phyloP scores from a whole-genome alignment of 768 basidiomycete genomes.

The Tricholoma bakamatsutake region DNA sequence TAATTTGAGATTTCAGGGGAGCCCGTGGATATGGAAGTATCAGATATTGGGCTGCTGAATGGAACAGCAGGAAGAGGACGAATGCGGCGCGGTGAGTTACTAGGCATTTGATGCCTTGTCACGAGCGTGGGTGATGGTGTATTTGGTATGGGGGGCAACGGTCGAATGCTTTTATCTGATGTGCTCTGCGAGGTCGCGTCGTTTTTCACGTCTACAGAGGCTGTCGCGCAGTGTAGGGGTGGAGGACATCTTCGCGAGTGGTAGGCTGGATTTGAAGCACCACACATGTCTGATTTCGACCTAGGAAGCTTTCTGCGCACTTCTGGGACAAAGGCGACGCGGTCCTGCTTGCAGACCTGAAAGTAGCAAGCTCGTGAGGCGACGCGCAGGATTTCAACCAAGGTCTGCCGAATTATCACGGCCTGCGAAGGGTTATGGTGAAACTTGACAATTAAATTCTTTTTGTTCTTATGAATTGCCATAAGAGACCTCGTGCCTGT shows the following conservation, averaged over 20 bases:
- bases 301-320: not conserved
- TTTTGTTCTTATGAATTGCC: conserved; percentile 10
- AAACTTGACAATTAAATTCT: not conserved
- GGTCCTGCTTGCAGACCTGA: not conserved
- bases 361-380: not conserved
- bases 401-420: not conserved
- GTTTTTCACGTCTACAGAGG: not conserved
- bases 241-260: not conserved
- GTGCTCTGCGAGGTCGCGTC: not conserved
- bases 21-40: not conserved
- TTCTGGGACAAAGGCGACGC: not conserved
- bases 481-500: not conserved
- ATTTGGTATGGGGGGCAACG: conserved; percentile 13
- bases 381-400: not conserved
- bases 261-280: not conserved
- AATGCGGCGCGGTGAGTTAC: not conserved
- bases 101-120: not conserved
- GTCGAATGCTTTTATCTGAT: conserved; percentile 4
- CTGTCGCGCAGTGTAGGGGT: not conserved
- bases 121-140: not conserved
- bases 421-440: not conserved
- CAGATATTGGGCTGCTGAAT: not conserved
- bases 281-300: not conserved
- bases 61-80: conserved; percentile 15
- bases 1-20: not conserved